These are phyloP conservation scores for Globisporangium spinosum DNA, from an alignment of 352 stramenopile genomes.

Conservation along the genomic window DNA sequence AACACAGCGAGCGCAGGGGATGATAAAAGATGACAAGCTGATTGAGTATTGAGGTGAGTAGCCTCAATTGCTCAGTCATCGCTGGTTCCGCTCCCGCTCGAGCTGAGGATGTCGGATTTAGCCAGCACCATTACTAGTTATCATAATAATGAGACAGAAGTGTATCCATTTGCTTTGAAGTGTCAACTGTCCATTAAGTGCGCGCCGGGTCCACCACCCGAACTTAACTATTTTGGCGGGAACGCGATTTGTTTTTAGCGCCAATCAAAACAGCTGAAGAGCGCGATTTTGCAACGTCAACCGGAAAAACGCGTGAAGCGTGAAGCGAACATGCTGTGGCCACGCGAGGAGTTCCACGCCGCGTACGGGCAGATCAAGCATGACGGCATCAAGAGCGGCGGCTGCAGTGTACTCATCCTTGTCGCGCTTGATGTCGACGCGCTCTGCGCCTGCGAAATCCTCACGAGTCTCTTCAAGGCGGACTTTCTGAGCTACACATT, in stretches of 20 bases:
- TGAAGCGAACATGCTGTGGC: conserved; percentile 51
- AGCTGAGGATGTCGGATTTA: too few species aligned
- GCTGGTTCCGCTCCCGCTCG: too few species aligned
- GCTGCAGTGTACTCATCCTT: conserved; percentile 90
- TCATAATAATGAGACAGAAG: too few species aligned
- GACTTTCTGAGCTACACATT: conserved; percentile 78
- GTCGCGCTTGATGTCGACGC: conserved; percentile 93
- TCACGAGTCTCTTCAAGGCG: conserved; percentile 76
- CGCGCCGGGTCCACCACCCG: neutral
- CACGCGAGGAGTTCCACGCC: conserved; percentile 82
- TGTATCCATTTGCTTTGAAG: too few species aligned
- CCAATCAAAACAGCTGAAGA: neutral
- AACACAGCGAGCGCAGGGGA: too few species aligned
- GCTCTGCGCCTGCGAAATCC: conserved; percentile 92
- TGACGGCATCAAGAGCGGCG: conserved; percentile 59
- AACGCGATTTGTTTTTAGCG: conserved; percentile 1
- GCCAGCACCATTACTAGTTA: too few species aligned
- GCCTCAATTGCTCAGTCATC: too few species aligned
- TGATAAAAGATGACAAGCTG: too few species aligned
- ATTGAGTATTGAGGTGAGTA: too few species aligned
- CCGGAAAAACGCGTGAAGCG: neutral
- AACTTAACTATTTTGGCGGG: neutral
- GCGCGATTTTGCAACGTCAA: neutral
- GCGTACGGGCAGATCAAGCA: conserved; percentile 84
- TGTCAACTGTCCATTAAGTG: neutral